Evolutionary conservation across 1,284 basidiomycete species (phyloP), one percentile per base, ranked within the genome.

Genomic region (Trichosporon sp.): DNA sequence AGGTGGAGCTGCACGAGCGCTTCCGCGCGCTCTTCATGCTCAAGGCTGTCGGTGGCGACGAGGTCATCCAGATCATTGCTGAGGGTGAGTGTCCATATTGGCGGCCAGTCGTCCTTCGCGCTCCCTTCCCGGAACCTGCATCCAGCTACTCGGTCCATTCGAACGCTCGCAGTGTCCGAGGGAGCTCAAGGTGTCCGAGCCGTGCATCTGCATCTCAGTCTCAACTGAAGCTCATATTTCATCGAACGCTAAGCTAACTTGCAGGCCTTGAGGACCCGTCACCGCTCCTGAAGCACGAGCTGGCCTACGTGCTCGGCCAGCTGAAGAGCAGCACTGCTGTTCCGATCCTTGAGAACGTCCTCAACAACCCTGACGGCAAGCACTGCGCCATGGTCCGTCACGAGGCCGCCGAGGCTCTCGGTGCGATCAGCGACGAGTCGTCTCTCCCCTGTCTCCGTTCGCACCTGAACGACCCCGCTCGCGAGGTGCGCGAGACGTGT

Each of bases 381-480:
- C 79, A 81, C 65, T 79, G 79, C 65, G 89, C 92, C 1, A 99
- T 99, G 96, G 96, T 99, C 64, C 85, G 95, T 62, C 95, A 99
- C 82, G 95, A 99, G 90, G 95, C 96, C 25, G 96, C 96, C 19
- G 96, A 99, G 82, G 95, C 96, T 3, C 89, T 99, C 84, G 96
- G 95, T 49, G 96, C 96, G 1, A 92, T 99, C 61, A 92, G 90
- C 8, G 84, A 86, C 21, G 76, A 83, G 3, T 73, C 81, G 0
- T 90, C 91, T 5, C 78, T 95, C 19, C 86, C 88, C 2, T 77
- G 94, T 32, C 84, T 99, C 46, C 81, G 84, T 65, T 84, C 89
- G 75, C 95, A 89, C 81, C 79, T 90, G 31, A 78, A 84, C 65
- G 91, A 95, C 81, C 76, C 85, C 4, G 87, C 92, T 67, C 85